Conservation (phyloP, 2,329 filamentous ascomycete species). For the Fusarium sp. region DNA sequence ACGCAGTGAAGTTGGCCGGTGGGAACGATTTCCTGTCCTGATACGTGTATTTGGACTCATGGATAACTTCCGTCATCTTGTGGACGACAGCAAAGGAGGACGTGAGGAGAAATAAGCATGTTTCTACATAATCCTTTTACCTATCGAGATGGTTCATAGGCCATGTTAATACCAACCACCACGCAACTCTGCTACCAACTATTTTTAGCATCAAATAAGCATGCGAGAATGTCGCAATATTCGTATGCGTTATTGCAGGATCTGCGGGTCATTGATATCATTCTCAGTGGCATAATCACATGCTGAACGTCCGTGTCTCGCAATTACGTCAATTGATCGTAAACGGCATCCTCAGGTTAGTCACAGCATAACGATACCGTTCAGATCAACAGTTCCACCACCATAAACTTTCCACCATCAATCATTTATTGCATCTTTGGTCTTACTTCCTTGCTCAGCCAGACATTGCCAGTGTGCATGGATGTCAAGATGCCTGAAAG, state of each 20-base stretch:
- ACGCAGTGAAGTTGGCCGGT: not conserved
- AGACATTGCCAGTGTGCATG: not conserved
- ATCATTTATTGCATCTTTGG: not conserved
- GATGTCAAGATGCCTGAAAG: not conserved
- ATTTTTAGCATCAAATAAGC: not conserved
- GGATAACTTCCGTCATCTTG: too few relatives aligned
- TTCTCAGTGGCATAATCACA: constrained; percentile 4
- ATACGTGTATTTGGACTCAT: too few relatives aligned
- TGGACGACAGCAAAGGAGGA: too few relatives aligned
- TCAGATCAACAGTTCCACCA: not conserved
- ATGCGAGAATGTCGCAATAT: not conserved
- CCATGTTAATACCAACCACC: not conserved
- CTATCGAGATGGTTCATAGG: too few relatives aligned
- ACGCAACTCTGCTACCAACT: not conserved
- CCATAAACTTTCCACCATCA: not conserved
- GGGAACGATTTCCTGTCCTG: too few relatives aligned
- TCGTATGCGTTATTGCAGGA: not conserved
- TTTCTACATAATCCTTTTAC: too few relatives aligned
- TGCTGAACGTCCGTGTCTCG: constrained; percentile 1
- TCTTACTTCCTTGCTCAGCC: not conserved
- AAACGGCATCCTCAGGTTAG: constrained; percentile 4
- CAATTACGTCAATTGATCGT: constrained; percentile 32
- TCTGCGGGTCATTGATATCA: constrained; percentile 9
- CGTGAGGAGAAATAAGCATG: too few relatives aligned
- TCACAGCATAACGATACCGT: not conserved